Evolutionary conservation across 2,329 filamentous ascomycete species (phyloP).

Genomic region (Stagonosporopsis vannaccii): DNA sequence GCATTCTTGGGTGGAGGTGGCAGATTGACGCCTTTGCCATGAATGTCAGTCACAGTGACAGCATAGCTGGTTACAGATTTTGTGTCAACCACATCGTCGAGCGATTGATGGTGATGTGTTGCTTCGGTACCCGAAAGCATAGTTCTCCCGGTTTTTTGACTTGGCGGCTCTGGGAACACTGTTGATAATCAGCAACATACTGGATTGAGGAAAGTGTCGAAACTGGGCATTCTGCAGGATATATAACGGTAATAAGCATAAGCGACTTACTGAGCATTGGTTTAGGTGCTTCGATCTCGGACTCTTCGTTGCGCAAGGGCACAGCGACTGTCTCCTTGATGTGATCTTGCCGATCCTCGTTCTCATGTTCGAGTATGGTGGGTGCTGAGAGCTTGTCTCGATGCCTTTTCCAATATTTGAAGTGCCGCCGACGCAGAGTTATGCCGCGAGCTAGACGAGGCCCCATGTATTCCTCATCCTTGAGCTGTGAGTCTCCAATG

Average conservation of each 20-base stretch:
- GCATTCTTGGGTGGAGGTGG: conserved; percentile 44
- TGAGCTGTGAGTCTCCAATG: conserved; percentile 4
- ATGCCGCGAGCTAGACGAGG: conserved; percentile 39
- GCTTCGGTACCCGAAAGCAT: conserved; percentile 49
- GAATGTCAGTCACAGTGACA: conserved; percentile 45
- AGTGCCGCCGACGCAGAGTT: conserved; percentile 46
- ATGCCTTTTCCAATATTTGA: conserved; percentile 49
- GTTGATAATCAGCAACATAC: neutral
- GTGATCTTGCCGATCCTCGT: neutral
- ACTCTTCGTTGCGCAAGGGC: conserved; percentile 21
- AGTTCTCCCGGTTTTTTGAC: conserved; percentile 44
- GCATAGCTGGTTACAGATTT: conserved; percentile 49
- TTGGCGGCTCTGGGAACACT: conserved; percentile 30
- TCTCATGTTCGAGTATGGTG: conserved; percentile 36
- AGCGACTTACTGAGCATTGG: conserved; percentile 9
- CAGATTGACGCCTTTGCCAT: conserved; percentile 43
- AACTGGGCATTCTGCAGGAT: neutral
- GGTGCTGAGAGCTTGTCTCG: conserved; percentile 44
- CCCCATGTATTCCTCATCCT: conserved; percentile 34
- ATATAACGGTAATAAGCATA: neutral
- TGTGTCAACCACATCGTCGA: conserved; percentile 47
- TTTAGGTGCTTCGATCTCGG: conserved; percentile 19
- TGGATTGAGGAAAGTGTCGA: neutral
- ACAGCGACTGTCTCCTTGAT: conserved; percentile 11
- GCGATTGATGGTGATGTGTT: conserved; percentile 46